These are phyloP conservation scores for Earliella scabrosa DNA, from an alignment of 1,284 basidiomycete species.

Conservation along the genomic window DNA sequence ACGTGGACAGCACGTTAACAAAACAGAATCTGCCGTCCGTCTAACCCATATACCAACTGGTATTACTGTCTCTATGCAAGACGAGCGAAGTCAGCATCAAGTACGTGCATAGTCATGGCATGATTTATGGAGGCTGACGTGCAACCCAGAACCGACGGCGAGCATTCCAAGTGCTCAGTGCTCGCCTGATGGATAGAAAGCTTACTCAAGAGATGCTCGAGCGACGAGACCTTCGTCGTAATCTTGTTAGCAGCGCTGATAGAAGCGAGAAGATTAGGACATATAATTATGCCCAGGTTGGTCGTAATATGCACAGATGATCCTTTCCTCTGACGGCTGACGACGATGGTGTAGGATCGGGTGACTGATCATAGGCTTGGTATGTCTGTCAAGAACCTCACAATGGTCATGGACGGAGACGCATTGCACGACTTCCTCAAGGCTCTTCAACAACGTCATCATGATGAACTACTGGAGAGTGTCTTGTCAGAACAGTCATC, in stretches of 20 bases:
- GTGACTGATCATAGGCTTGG: slow-evolving; percentile 93
- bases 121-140: neutral
- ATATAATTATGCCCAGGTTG: slow-evolving; percentile 88
- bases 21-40: slow-evolving; percentile 98
- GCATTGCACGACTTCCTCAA: slow-evolving; percentile 68
- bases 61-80: slow-evolving; percentile 97
- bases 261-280: slow-evolving; percentile 93
- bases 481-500: slow-evolving; percentile 35
- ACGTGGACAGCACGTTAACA: slow-evolving; percentile 89
- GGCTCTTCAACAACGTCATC: slow-evolving; percentile 67
- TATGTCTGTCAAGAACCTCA: slow-evolving; percentile 75
- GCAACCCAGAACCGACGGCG: slow-evolving; percentile 80
- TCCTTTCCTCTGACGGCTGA: neutral
- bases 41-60: slow-evolving; percentile 94
- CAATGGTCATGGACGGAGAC: slow-evolving; percentile 80
- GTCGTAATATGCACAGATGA: slow-evolving; percentile 9
- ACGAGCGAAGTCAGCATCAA: slow-evolving; percentile 95
- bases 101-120: slow-evolving; percentile 42
- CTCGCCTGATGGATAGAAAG: slow-evolving; percentile 82
- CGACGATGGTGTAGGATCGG: slow-evolving; percentile 62
- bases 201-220: slow-evolving; percentile 71
- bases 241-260: slow-evolving; percentile 80
- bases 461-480: slow-evolving; percentile 70
- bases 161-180: slow-evolving; percentile 86
- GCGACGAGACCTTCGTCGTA: slow-evolving; percentile 70